Conservation (phyloP, 2,329 filamentous ascomycete genomes). For the Alternaria hordeiaustralica region DNA sequence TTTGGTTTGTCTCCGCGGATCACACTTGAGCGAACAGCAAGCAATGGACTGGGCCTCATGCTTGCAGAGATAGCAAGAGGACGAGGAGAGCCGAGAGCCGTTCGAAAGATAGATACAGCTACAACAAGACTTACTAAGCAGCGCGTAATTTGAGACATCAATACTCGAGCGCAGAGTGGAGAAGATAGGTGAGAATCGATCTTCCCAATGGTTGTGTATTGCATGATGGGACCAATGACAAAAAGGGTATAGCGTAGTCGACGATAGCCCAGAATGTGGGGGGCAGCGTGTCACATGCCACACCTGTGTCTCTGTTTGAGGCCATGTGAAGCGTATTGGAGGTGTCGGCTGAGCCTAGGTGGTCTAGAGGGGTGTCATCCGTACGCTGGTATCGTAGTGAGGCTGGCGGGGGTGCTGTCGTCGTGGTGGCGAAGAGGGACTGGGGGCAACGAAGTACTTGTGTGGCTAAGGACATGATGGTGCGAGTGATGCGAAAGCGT, state of each 20-base stretch:
- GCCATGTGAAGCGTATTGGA: conserved; percentile 18
- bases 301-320: conserved; percentile 21
- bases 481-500: not conserved
- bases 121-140: not conserved
- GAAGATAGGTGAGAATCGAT: not conserved
- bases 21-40: not conserved
- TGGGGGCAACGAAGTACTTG: not conserved
- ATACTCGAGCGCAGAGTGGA: not conserved
- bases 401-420: not conserved
- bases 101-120: not conserved
- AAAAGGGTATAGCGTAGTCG: conserved; percentile 12
- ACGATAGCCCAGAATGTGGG: conserved; percentile 22
- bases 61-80: not conserved
- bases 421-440: not conserved
- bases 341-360: conserved; percentile 19
- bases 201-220: not conserved
- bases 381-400: conserved; percentile 17
- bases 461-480: not conserved
- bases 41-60: not conserved
- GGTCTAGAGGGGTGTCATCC: conserved; percentile 29
- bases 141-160: not conserved
- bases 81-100: not conserved
- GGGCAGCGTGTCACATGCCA: conserved; percentile 31
- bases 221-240: conserved; percentile 6
- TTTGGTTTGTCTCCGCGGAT: not conserved